Conservation (phyloP, 352 stramenopile species). For the Phytophthora meadii region DNA sequence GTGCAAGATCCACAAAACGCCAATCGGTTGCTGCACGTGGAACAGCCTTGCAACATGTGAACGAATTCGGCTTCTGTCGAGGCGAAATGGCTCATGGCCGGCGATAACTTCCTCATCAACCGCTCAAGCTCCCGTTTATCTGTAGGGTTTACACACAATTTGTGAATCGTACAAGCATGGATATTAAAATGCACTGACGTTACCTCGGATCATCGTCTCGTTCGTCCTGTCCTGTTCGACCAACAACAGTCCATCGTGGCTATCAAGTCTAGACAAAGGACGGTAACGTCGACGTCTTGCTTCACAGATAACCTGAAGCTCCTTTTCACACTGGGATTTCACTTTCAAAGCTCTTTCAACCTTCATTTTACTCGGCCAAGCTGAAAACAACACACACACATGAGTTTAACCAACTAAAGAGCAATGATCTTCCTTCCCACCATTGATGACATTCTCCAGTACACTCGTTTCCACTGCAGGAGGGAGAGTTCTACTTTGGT, state of each 20-base stretch:
- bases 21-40: constrained; percentile 57
- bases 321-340: constrained; percentile 60
- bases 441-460: not conserved
- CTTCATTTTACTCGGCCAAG: constrained; percentile 45
- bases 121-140: constrained; percentile 66
- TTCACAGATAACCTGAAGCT: constrained; percentile 55
- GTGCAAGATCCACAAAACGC: constrained; percentile 62
- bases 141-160: constrained; percentile 12
- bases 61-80: constrained; percentile 67
- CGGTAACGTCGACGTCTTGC: constrained; percentile 35
- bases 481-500: no score
- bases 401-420: not conserved
- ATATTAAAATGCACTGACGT: not conserved
- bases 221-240: constrained; percentile 48
- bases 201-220: constrained; percentile 48
- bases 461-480: no score
- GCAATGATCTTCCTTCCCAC: not conserved
- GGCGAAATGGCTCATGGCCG: constrained; percentile 61
- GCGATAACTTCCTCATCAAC: constrained; percentile 68
- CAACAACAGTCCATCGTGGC: constrained; percentile 33
- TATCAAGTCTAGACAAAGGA: constrained; percentile 20
- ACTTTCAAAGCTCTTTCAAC: constrained; percentile 62
- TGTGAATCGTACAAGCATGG: not conserved
- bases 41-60: constrained; percentile 60
- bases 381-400: not conserved